Evolutionary conservation across 495 filamentous ascomycete species (phyloP), one percentile per base, ranked within the genome.

Genomic region (Aspergillus sclerotiicarbonarius): DNA sequence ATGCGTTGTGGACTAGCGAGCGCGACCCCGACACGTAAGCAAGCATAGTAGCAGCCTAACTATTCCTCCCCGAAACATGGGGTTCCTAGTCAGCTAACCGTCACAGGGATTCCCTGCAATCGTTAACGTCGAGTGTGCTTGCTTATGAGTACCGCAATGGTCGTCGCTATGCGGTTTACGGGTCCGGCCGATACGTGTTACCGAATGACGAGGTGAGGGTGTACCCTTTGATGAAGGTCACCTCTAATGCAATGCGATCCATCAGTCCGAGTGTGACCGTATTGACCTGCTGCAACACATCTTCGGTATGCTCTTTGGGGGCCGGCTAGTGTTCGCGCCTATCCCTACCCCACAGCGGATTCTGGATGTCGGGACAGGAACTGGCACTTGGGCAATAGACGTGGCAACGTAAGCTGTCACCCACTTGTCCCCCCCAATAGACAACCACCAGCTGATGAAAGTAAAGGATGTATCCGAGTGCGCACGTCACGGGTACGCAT

Each of bases 311-410:
- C 33, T 35, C 2, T 35, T 35, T 9, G 33, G 13, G 13, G 33
- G 33, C 8, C 8, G 33, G 8, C 13, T 35, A 4, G 33, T 10
- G 9, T 35, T 35, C 33, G 33, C 33, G 8, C 33, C 33, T 3
- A 13, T 35, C 33, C 9, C 8, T 10, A 13, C 1, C 8, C 33
- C 33, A 9, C 33, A 64, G 37, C 68, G 69, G 37, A 73, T 79
- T n/a, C 62, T 81, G 6, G 78, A 81, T 58, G 62, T 78, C 12
- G 78, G 78, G 13, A 78, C 73, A 1, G 76, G 76, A 37, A 80
- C 76, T 0, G 78, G 78, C 15, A 66, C 75, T n/a, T 84, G 82
- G 80, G 77, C 76, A n/a, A 73, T 79, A 8, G 77, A 80, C 35
- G 72, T 84, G 64, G 83, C 68, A 33, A 80, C 82, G 65, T 69